Base-by-base conservation (phyloP, 2,329 filamentous ascomycete species). In the Calonectria montana region DNA sequence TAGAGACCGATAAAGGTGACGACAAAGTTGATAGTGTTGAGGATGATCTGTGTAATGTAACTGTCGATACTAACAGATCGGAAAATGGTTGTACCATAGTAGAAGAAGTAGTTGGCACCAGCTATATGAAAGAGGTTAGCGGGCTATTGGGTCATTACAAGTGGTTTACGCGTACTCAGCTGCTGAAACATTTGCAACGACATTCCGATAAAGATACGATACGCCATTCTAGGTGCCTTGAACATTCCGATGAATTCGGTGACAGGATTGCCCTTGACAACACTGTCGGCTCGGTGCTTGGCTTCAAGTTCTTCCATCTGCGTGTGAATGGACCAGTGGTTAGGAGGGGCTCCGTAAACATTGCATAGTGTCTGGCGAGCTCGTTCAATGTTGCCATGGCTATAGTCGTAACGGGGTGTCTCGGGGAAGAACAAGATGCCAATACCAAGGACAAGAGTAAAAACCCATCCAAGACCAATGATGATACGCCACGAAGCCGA, bases 1-100 rank as follows among this genome's bases (percentile, higher is more conserved):
- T 91, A 94, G n/a, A 94, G 85, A 66, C 92, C 92, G 27, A 89
- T 87, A 74, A 94, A 91, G 8, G 92, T 94, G 72, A 90, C 90
- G 64, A 86, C 84, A 13, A 94, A 92, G 78, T 94, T 94, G 76
- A 94, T 92, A 3, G 87, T 89, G 74, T 89, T 89, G 35, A 93
- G 86, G 69, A 93, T 93, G 75, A 93, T 92, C 73, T 92, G 90
- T 0, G 91, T 93, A 64, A 92, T 86, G 78, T 91, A 94, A 29
- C 89, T 90, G 82, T 92, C 88, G 71, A 87, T 87, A 3, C 81
- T 79, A 9, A 87, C 86, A 0, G 86, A 86, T 7, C 64, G 73
- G 72, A 87, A 87, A 73, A 87, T 85, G n/a, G 85, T 87, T 27
- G 89, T 91, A 6, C 88, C 88, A 67, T 92, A 93, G 80, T 90